Percentiles rank a stretch among this genome's conserved stretches.
phyloP scores from a whole-genome alignment of 495 filamentous ascomycete species.

The Trichoderma erinaceum region DNA sequence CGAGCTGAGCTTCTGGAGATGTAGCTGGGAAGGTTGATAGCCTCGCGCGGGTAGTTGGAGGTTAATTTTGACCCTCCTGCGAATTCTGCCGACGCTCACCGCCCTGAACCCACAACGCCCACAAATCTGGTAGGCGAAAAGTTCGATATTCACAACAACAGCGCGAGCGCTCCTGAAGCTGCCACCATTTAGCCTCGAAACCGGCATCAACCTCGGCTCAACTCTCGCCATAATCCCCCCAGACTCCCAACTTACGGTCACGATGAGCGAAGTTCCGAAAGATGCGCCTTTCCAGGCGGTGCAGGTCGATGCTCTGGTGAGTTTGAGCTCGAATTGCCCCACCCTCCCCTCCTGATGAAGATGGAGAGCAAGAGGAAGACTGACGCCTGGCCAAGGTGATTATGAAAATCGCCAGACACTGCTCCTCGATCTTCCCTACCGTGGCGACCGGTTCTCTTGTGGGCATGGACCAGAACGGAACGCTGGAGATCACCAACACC shows the following conservation, averaged over 20 bases:
- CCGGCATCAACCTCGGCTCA: conserved; percentile 18
- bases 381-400: conserved; percentile 58
- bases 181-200: neutral
- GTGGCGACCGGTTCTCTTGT: conserved; percentile 84
- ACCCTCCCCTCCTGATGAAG: conserved; percentile 21
- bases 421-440: conserved; percentile 78
- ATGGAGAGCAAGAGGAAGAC: conserved; percentile 11
- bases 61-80: neutral
- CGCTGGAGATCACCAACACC: conserved; percentile 85
- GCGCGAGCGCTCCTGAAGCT: conserved; percentile 16
- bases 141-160: conserved; percentile 23
- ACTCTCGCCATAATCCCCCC: conserved; percentile 16
- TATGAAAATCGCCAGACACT: conserved; percentile 95
- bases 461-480: conserved; percentile 81
- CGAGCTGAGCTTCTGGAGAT: neutral
- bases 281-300: conserved; percentile 66
- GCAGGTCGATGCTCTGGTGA: conserved; percentile 78
- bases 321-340: conserved; percentile 23
- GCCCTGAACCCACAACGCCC: conserved; percentile 24
- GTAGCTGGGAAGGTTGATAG: too few relatives aligned
- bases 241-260: conserved; percentile 16
- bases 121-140: conserved; percentile 29
- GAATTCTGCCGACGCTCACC: conserved; percentile 16
- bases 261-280: conserved; percentile 45
- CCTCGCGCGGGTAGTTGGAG: neutral